Percentiles rank a stretch among this genome's conserved stretches.
These are phyloP conservation scores for Alloascoidea hylecoeti DNA, from an alignment of 805 yeast species.

Conservation along the genomic window DNA sequence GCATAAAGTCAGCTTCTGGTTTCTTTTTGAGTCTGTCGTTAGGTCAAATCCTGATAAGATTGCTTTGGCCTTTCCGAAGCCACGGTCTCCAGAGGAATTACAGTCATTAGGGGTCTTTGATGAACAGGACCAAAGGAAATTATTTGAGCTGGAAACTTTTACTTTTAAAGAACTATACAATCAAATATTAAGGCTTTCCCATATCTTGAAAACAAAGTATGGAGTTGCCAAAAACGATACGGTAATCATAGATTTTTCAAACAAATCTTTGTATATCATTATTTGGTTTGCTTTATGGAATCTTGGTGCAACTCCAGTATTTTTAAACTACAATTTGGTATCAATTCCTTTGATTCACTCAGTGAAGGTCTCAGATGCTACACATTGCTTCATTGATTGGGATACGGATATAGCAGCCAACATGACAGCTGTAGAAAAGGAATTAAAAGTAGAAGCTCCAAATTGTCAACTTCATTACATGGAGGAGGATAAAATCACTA, in stretches of 20 bases:
- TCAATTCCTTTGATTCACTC: constrained; percentile 74
- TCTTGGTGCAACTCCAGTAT: constrained; percentile 80
- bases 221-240: constrained; percentile 53
- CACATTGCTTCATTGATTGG: constrained; percentile 53
- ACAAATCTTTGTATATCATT: constrained; percentile 70
- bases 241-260: constrained; percentile 64
- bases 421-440: constrained; percentile 33
- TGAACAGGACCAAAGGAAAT: constrained; percentile 26
- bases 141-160: constrained; percentile 44
- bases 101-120: constrained; percentile 23
- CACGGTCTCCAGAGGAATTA: constrained; percentile 15
- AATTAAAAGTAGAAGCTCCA: constrained; percentile 22
- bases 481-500: constrained; percentile 33
- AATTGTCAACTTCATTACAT: constrained; percentile 30
- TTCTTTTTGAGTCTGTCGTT: constrained; percentile 47
- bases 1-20: constrained; percentile 51
- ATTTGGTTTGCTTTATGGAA: constrained; percentile 85
- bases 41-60: constrained; percentile 28
- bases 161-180: constrained; percentile 62
- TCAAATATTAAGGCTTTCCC: constrained; percentile 49
- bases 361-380: constrained; percentile 48
- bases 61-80: constrained; percentile 55
- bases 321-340: constrained; percentile 66
- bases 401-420: constrained; percentile 42
- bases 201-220: constrained; percentile 45